Conservation (phyloP, 495 filamentous ascomycete species). For the Neurospora sp. region DNA sequence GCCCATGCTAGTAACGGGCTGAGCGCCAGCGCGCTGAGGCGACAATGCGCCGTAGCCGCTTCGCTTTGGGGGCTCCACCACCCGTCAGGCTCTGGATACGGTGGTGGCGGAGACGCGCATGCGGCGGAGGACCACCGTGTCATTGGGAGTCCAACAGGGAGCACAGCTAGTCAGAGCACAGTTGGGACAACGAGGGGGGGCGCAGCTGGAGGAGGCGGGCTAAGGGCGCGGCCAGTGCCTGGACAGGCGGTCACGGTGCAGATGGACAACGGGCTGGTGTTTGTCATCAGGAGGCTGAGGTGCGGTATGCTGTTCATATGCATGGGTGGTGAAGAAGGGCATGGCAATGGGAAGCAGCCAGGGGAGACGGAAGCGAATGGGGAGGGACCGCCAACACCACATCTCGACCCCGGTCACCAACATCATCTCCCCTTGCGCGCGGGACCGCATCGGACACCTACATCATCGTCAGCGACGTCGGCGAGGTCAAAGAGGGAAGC, state of each 20-base stretch:
- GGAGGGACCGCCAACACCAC: background rate
- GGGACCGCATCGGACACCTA: slow-evolving; percentile 28
- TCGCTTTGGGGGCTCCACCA: slow-evolving; percentile 35
- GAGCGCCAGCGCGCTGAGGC: slow-evolving; percentile 31
- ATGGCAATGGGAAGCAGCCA: background rate
- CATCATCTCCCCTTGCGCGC: slow-evolving; percentile 8
- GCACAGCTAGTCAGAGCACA: background rate
- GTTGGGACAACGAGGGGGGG: background rate
- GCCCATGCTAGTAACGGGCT: slow-evolving; percentile 32
- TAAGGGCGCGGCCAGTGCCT: background rate
- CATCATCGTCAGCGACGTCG: slow-evolving; percentile 16
- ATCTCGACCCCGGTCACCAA: background rate
- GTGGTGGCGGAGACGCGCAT: background rate
- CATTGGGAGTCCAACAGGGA: background rate
- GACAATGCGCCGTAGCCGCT: slow-evolving; percentile 39
- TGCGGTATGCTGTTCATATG: slow-evolving; percentile 46
- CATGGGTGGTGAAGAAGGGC: slow-evolving; percentile 30
- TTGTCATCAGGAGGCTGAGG: slow-evolving; percentile 36
- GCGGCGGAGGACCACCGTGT: background rate
- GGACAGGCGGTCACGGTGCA: slow-evolving; percentile 34
- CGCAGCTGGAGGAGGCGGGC: slow-evolving; percentile 1
- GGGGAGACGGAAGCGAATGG: background rate
- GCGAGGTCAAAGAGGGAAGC: background rate
- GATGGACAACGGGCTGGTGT: slow-evolving; percentile 30
- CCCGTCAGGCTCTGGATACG: background rate